A percentile compares a stretch with the other conserved stretches of the same genome.
phyloP scores from a whole-genome alignment of 805 yeast species.

The Pichia eremophila region DNA sequence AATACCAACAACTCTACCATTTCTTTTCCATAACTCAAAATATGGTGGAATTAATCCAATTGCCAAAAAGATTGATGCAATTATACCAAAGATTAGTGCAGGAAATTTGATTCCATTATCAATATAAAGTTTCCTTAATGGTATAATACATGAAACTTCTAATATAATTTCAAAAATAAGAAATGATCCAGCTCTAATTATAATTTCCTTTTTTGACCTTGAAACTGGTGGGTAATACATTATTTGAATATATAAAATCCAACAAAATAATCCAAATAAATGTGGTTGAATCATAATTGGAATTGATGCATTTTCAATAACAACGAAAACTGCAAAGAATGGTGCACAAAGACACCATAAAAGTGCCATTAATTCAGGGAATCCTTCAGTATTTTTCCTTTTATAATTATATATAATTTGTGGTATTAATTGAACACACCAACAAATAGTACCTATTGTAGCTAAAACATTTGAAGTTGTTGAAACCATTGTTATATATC shows the following conservation, averaged over 20 bases:
- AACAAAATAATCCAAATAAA: conserved; percentile 42
- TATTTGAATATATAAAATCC: conserved; percentile 38
- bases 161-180: conserved; percentile 29
- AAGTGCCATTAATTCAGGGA: conserved; percentile 83
- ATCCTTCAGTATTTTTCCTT: conserved; percentile 73
- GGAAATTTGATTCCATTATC: conserved; percentile 37
- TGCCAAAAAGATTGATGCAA: conserved; percentile 41
- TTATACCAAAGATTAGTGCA: conserved; percentile 35
- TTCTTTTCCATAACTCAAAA: conserved; percentile 41
- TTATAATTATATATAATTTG: conserved; percentile 59
- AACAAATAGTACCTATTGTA: conserved; percentile 80
- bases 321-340: conserved; percentile 44
- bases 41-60: conserved; percentile 48
- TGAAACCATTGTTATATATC: conserved; percentile 18
- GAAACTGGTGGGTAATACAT: conserved; percentile 45
- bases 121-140: conserved; percentile 36
- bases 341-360: conserved; percentile 64
- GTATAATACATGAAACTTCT: conserved; percentile 42
- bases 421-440: conserved; percentile 90
- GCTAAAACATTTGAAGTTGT: conserved; percentile 69
- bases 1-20: conserved; percentile 47
- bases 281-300: conserved; percentile 48
- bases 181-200: conserved; percentile 26
- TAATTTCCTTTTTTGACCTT: conserved; percentile 24
- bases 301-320: conserved; percentile 38